Conservation (phyloP, 202 grass and related monocot genomes). For the Dendrocalamus latiflorus region DNA sequence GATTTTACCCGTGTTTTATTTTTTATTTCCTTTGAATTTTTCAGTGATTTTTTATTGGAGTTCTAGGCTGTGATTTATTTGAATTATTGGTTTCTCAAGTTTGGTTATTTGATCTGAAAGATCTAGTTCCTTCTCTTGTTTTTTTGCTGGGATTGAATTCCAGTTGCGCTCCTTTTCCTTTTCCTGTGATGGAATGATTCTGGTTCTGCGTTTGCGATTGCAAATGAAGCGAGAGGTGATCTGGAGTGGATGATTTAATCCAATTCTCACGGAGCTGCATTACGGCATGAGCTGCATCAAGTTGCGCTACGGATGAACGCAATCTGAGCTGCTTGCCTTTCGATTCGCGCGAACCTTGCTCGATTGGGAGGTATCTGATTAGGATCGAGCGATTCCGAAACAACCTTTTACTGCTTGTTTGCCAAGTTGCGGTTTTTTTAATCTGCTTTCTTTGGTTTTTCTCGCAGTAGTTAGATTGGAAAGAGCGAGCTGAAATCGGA, state of each 20-base stretch:
- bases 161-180: neutral
- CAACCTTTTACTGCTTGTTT: neutral
- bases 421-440: neutral
- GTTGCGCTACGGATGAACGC: neutral
- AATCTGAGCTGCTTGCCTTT: constrained; percentile 10
- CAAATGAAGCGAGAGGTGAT: neutral
- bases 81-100: neutral
- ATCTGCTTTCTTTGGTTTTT: neutral
- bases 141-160: constrained; percentile 7
- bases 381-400: neutral
- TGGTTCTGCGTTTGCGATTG: neutral
- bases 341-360: neutral
- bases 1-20: neutral
- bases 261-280: neutral
- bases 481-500: neutral
- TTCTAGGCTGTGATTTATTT: constrained; percentile 2
- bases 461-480: neutral
- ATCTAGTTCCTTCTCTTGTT: neutral
- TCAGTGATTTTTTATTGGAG: neutral
- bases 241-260: neutral
- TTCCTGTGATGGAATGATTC: constrained; percentile 9
- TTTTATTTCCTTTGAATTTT: neutral
- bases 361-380: constrained; percentile 7
- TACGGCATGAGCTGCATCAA: constrained; percentile 9
- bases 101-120: constrained; percentile 25